Conservation (phyloP, 768 basidiomycete genomes). For the Lepiota venenata region DNA sequence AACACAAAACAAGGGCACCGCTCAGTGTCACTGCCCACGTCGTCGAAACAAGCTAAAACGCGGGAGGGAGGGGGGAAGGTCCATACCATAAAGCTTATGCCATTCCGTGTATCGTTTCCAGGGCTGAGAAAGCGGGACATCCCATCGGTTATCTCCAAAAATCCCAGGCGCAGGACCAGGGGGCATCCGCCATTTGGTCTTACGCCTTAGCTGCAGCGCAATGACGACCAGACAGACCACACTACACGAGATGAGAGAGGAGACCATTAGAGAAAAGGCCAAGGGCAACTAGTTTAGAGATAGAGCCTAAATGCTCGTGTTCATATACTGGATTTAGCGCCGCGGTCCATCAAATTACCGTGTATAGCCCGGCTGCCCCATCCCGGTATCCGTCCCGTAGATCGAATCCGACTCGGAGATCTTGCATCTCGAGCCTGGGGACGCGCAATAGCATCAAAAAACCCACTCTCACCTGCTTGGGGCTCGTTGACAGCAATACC, state of each 20-base stretch:
- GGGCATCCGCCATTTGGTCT: slow-evolving; percentile 12
- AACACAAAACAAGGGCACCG: neutral
- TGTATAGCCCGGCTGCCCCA: slow-evolving; percentile 2
- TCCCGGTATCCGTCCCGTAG: slow-evolving; percentile 4
- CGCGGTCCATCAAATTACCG: slow-evolving; percentile 3
- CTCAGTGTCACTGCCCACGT: neutral
- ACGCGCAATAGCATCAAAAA: slow-evolving; percentile 8
- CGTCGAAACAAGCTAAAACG: neutral
- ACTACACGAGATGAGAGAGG: slow-evolving; percentile 4
- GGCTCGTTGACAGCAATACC: neutral
- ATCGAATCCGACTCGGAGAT: slow-evolving; percentile 13
- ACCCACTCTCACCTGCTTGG: slow-evolving; percentile 2
- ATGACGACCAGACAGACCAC: neutral
- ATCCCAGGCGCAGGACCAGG: slow-evolving; percentile 16
- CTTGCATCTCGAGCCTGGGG: slow-evolving; percentile 8
- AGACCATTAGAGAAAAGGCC: neutral
- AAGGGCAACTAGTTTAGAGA: neutral
- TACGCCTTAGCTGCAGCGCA: neutral
- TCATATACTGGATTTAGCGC: slow-evolving; percentile 2
- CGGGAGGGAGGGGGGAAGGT: neutral
- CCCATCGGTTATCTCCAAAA: slow-evolving; percentile 14
- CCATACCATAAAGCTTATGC: slow-evolving; percentile 17
- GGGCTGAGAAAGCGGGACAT: slow-evolving; percentile 12
- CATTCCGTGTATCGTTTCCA: slow-evolving; percentile 21
- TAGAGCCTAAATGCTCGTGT: neutral